Percentiles rank a stretch among this genome's conserved stretches.
Evolutionary conservation across 2,329 filamentous ascomycete species (phyloP).

Genomic region (Arthrobotrys megalospora): DNA sequence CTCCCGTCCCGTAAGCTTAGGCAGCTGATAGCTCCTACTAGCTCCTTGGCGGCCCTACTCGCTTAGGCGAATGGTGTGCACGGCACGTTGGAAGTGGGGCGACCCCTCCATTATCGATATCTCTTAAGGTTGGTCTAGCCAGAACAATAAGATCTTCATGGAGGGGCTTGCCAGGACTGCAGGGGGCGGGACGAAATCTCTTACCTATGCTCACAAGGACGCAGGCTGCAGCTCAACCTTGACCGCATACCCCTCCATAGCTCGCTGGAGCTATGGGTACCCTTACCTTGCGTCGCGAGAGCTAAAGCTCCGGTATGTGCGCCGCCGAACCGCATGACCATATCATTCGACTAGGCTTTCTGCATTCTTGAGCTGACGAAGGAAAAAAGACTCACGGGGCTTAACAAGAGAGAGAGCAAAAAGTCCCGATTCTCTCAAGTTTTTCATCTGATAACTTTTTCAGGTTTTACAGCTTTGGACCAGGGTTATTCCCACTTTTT

Average conservation of each 20-base stretch:
- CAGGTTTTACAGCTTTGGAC: conserved; percentile 36
- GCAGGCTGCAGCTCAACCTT: conserved; percentile 51
- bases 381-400: conserved; percentile 53
- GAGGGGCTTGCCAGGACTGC: conserved; percentile 48
- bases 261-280: conserved; percentile 49
- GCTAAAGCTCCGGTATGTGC: conserved; percentile 54
- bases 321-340: conserved; percentile 59
- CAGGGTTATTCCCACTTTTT: conserved; percentile 42
- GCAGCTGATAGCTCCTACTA: conserved; percentile 55
- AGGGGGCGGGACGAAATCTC: conserved; percentile 60
- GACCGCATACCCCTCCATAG: conserved; percentile 18
- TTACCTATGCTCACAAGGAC: conserved; percentile 42
- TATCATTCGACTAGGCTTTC: conserved; percentile 56
- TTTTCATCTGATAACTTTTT: conserved; percentile 59
- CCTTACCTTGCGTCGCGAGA: conserved; percentile 32
- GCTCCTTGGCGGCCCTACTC: conserved; percentile 50
- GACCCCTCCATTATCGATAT: conserved; percentile 58
- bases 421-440: conserved; percentile 9
- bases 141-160: conserved; percentile 50
- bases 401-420: conserved; percentile 25
- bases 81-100: conserved; percentile 57
- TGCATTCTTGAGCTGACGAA: conserved; percentile 42
- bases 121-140: conserved; percentile 41
- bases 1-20: conserved; percentile 56
- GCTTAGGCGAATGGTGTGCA: conserved; percentile 55